Evolutionary conservation across 202 grass and related monocot genomes (phyloP).

Genomic region (Dendrocalamus latiflorus): DNA sequence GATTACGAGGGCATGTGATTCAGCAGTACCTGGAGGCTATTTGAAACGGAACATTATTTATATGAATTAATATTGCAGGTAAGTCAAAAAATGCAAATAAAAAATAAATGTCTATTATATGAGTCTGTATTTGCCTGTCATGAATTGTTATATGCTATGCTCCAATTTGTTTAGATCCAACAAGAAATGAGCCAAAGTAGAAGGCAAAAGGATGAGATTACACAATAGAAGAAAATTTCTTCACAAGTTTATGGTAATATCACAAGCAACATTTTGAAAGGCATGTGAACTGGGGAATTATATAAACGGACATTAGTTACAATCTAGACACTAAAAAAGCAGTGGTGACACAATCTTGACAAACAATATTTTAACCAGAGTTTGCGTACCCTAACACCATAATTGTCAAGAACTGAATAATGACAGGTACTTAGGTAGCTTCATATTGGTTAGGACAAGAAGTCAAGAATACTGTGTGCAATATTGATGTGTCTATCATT

Average conservation of each 20-base stretch:
- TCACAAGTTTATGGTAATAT: conserved; percentile 19
- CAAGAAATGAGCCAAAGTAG: conserved; percentile 2
- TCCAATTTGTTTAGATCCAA: conserved; percentile 15
- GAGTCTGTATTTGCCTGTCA: not conserved
- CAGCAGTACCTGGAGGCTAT: conserved; percentile 92
- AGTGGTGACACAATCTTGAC: not conserved
- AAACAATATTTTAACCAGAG: not conserved
- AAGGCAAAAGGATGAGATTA: conserved; percentile 5
- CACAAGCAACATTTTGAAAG: conserved; percentile 18
- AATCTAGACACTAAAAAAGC: conserved; percentile 8
- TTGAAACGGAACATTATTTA: conserved; percentile 25
- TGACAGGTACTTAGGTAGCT: not conserved
- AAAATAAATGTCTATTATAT: not conserved
- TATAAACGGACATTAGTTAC: not conserved
- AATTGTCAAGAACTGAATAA: not conserved
- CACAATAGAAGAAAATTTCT: not conserved
- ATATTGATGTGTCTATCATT: not conserved
- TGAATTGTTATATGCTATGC: not conserved
- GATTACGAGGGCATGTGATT: conserved; percentile 63
- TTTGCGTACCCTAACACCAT: not conserved
- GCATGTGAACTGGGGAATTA: not conserved
- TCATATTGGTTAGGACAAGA: not conserved
- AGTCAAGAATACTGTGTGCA: not conserved
- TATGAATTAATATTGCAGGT: not conserved
- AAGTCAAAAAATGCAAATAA: not conserved